A percentile compares a stretch with the other conserved stretches of the same genome.
Evolutionary conservation across 2,329 filamentous ascomycete genomes (phyloP).

Genomic region (Teratosphaeria epicoccoides): DNA sequence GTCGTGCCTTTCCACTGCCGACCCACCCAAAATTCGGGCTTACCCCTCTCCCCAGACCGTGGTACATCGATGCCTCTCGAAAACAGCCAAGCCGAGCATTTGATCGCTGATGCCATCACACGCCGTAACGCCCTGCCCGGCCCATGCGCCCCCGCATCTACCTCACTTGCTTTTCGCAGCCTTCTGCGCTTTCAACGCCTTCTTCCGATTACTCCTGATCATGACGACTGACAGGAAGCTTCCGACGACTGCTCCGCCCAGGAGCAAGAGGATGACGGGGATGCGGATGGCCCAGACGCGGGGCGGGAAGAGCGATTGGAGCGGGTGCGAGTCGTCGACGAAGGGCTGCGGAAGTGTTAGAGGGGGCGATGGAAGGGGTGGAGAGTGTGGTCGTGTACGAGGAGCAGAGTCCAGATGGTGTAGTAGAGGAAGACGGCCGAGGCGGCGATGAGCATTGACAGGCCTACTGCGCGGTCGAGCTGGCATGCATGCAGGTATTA

Average conservation of each 20-base stretch:
- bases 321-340: constrained; percentile 80
- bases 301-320: constrained; percentile 90
- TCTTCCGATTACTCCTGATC: constrained; percentile 98
- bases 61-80: too few relatives aligned
- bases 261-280: constrained; percentile 87
- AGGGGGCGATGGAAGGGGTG: neutral
- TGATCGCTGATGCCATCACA: too few relatives aligned
- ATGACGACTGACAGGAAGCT: constrained; percentile 95
- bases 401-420: constrained; percentile 92
- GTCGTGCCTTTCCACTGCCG: too few relatives aligned
- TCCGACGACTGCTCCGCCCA: constrained; percentile 86
- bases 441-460: constrained; percentile 65
- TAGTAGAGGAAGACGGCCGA: constrained; percentile 79
- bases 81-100: too few relatives aligned
- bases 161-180: constrained; percentile 38
- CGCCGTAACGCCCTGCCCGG: too few relatives aligned
- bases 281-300: constrained; percentile 98
- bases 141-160: neutral
- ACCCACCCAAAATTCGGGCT: too few relatives aligned
- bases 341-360: constrained; percentile 58
- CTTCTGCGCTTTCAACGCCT: constrained; percentile 72
- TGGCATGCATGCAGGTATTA: constrained; percentile 40
- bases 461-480: constrained; percentile 81
- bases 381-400: constrained; percentile 50
- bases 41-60: too few relatives aligned